Base-by-base conservation (phyloP, 768 basidiomycete genomes). In the Leccinellum rugosiceps region DNA sequence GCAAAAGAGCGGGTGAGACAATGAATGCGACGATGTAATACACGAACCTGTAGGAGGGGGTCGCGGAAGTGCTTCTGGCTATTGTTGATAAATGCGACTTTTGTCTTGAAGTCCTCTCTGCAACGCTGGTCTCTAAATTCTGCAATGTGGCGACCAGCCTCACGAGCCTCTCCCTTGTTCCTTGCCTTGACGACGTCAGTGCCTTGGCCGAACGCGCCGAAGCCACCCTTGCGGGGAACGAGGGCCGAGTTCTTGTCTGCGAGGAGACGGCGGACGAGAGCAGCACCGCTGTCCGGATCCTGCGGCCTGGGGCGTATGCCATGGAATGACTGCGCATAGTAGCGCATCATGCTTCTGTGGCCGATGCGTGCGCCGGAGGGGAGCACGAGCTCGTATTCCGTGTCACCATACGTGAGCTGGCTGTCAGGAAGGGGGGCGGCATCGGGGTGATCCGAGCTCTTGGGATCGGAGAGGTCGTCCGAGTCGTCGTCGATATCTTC, bases 361-460 rank as follows among this genome's bases (percentile, higher is more conserved):
- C 94, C 94, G 67, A 99, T 89, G 23, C 93, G 86, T 10, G 86
- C 84, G 45, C 97, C 97, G 0, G 94, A 95, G 2, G 97, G 94
- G 6, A 99, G 82, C 5, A 96, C 88, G 21, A 99, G 89, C 63
- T 98, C 95, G 68, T 87, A 86, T 34, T 82, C 76, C 3, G 89
- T 84, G 67, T 93, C 90, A 23, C 92, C 92, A 62, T 88, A 90
- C 0, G 85, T 81, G 58, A 95, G 76, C 53, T 84, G 79, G 62
- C 73, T 77, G 13, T 80, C 81, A 0, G 78, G 77, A 6, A 81
- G 67, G 30, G 72, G 45, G 1, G 38, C n/a, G n/a, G n/a, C 76
- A 44, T 79, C 78, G n/a, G 72, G 59, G 23, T 75, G 75, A 26
- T 71, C 68, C 15, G 66, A 63, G 2, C 66, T n/a, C n/a, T n/a